A percentile compares a stretch with the other conserved stretches of the same genome.
These are phyloP conservation scores for Alternaria hordeiaustralica DNA, from an alignment of 2,329 filamentous ascomycete species.

Conservation along the genomic window DNA sequence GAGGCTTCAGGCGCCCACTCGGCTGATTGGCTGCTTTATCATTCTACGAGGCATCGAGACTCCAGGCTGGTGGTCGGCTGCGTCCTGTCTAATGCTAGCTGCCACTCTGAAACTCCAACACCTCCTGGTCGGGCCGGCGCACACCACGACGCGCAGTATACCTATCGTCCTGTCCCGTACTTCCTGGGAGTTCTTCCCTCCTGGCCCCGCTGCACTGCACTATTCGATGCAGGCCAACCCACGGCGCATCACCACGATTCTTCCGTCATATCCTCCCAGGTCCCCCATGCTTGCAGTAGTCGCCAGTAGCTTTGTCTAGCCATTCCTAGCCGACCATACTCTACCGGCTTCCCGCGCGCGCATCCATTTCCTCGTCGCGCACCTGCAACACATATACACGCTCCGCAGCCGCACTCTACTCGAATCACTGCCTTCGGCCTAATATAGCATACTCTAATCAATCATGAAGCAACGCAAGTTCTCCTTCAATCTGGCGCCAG, in stretches of 20 bases:
- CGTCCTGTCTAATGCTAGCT: constrained; percentile 20
- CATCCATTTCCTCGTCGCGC: not conserved
- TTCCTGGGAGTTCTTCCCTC: not conserved
- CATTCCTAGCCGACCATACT: constrained; percentile 14
- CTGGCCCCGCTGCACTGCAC: not conserved
- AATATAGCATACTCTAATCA: not conserved
- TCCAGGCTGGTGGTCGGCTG: not conserved
- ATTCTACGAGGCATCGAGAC: constrained; percentile 10
- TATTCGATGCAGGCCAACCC: not conserved
- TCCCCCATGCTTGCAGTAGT: not conserved
- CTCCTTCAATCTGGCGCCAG: constrained; percentile 52
- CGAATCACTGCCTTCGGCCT: not conserved
- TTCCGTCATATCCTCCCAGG: not conserved
- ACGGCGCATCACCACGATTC: not conserved
- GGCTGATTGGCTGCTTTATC: not conserved
- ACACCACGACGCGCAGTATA: constrained; percentile 5
- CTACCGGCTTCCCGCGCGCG: not conserved
- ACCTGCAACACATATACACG: constrained; percentile 2
- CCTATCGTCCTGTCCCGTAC: constrained; percentile 4
- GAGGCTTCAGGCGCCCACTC: not conserved
- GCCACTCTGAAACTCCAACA: constrained; percentile 23
- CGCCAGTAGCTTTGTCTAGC: constrained; percentile 4
- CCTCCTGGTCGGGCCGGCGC: constrained; percentile 17
- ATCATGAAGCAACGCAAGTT: constrained; percentile 53
- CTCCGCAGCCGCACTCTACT: not conserved